Conservation (phyloP, 2,329 filamentous ascomycete species). For the Hypomyces perniciosus region DNA sequence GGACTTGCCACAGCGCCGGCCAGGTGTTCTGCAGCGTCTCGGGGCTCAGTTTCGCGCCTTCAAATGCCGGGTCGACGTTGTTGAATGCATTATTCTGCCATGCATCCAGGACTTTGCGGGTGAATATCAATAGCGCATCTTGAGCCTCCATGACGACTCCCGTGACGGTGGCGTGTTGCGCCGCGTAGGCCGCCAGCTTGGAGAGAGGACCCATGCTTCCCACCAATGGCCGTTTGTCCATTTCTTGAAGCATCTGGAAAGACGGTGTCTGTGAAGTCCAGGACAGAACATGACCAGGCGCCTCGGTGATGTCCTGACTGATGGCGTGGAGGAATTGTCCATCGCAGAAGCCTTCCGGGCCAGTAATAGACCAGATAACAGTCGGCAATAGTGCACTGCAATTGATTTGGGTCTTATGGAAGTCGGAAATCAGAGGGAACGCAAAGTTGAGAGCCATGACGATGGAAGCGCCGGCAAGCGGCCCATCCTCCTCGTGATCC, state of each 20-base stretch:
- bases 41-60: slow-evolving; percentile 55
- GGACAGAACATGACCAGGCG: slow-evolving; percentile 39
- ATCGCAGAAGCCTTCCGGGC: slow-evolving; percentile 66
- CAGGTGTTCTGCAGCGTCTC: slow-evolving; percentile 62
- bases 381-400: slow-evolving; percentile 67
- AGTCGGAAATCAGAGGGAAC: slow-evolving; percentile 63
- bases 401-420: slow-evolving; percentile 52
- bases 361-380: slow-evolving; percentile 60
- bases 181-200: slow-evolving; percentile 57
- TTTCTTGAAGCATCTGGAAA: slow-evolving; percentile 50
- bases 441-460: slow-evolving; percentile 70
- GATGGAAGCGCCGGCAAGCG: slow-evolving; percentile 45
- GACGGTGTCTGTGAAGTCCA: slow-evolving; percentile 61
- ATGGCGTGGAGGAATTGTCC: slow-evolving; percentile 69
- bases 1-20: slow-evolving; percentile 66
- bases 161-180: slow-evolving; percentile 47
- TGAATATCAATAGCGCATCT: slow-evolving; percentile 63
- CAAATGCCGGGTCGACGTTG: slow-evolving; percentile 62
- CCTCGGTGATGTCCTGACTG: slow-evolving; percentile 57
- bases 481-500: slow-evolving; percentile 34
- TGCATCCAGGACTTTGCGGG: slow-evolving; percentile 57
- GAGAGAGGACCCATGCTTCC: slow-evolving; percentile 63
- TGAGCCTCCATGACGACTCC: slow-evolving; percentile 42
- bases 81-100: slow-evolving; percentile 74
- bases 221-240: slow-evolving; percentile 56